Evolutionary conservation across 331 rosid genomes (phyloP).

Genomic region (Rhamnella rubrinervis): DNA sequence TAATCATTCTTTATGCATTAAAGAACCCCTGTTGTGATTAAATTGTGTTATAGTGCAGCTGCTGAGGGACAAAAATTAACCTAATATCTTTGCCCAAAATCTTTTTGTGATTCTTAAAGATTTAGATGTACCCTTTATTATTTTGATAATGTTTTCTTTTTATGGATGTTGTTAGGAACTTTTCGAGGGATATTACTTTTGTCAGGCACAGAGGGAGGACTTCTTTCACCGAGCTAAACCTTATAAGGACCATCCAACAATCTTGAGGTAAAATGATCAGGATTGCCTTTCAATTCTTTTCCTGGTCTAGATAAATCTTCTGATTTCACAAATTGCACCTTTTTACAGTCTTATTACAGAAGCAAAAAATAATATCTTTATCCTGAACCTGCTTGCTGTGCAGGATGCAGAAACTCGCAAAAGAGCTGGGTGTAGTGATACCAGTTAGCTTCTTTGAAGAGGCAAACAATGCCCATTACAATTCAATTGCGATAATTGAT

Average conservation of each 20-base stretch:
- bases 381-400: constrained; percentile 17
- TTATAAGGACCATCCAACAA: constrained; percentile 79
- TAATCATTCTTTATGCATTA: not conserved
- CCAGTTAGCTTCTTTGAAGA: constrained; percentile 98
- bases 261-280: constrained; percentile 51
- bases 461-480: constrained; percentile 95
- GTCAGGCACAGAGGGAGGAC: constrained; percentile 93
- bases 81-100: too few species aligned
- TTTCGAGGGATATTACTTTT: constrained; percentile 93
- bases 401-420: constrained; percentile 89
- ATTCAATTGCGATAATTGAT: constrained; percentile 78
- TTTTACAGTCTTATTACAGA: constrained; percentile 3
- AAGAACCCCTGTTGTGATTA: not conserved
- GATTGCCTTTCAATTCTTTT: constrained; percentile 14
- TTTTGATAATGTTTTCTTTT: constrained; percentile 5
- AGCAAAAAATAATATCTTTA: not conserved
- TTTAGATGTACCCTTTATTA: not conserved
- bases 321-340: constrained; percentile 13
- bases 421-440: constrained; percentile 80
- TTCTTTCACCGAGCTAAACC: constrained; percentile 84
- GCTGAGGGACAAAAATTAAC: too few species aligned
- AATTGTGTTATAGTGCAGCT: not conserved
- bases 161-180: constrained; percentile 67
- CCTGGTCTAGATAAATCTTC: constrained; percentile 7
- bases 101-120: not conserved